Conservation (phyloP, 305 asterid genomes). For the Fraxinus dipetala region DNA sequence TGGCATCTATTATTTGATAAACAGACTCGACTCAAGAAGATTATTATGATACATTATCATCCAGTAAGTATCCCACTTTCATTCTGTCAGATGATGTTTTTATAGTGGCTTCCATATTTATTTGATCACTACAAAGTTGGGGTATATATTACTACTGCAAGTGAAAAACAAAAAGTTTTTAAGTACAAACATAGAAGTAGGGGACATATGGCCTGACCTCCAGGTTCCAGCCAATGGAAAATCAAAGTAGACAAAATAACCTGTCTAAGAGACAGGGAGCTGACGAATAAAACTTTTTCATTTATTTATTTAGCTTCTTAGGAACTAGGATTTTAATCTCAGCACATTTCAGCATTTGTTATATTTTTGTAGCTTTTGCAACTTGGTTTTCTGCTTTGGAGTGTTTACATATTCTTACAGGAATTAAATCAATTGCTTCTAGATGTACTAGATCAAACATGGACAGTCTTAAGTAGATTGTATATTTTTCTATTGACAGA, state of each 20-base stretch:
- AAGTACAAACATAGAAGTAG: not conserved
- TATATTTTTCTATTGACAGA: constrained; percentile 6
- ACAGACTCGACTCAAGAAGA: not conserved
- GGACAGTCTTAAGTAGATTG: not conserved
- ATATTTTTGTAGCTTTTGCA: not conserved
- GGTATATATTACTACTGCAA: not conserved
- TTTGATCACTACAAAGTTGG: not conserved
- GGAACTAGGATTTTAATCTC: not conserved
- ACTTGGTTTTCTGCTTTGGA: constrained; percentile 5
- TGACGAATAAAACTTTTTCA: not conserved
- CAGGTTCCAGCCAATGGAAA: not conserved
- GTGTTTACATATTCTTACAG: constrained; percentile 1
- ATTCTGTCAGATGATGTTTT: not conserved
- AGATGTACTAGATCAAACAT: not conserved
- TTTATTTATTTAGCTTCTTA: not conserved
- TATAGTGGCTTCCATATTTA: not conserved
- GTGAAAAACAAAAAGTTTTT: not conserved
- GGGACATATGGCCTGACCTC: not conserved
- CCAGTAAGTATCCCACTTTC: not conserved
- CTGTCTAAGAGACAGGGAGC: not conserved
- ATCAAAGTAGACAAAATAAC: not conserved
- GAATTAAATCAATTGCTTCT: not conserved
- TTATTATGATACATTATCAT: not conserved
- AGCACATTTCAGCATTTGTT: not conserved
- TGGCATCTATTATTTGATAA: not conserved